Base-by-base conservation (phyloP, 306 rosid species). In the Prunus mongolica region DNA sequence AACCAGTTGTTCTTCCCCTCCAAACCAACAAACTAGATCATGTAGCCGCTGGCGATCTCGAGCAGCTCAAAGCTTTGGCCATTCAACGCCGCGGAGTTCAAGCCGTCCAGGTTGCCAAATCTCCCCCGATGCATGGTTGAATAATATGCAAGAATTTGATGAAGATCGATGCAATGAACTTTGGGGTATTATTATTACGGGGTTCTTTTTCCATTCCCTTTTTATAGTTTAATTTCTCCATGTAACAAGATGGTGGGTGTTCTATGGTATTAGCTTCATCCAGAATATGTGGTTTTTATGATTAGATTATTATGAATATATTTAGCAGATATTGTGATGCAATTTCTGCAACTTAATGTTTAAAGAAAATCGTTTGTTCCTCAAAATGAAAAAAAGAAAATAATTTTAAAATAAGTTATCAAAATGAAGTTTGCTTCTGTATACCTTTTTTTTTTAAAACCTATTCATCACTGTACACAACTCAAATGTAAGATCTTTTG, bases 1-100 rank as follows among this genome's bases (percentile, higher is more conserved):
- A 32, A 71, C n/a, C 76, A 49, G 10, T 20, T 38, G 16, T 11
- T 74, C 78, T 74, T 47, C 28, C 78, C 3, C 57, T 74, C 58
- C 60, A 46, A 28, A 25, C 41, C 8, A 46, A 25, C 27, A 24
- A 22, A 49, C 13, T 28, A 16, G 41, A 28, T 67, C 72, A 32
- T 12, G 68, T 22, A 38, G 44, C 44, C 19, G 28, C 28, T 4
- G n/a, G 10, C 2, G 32, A 61, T n/a, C 45, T 60, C 24, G 57
- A 73, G 2, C 60, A 16, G 11, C 77, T 60, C 57, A 60, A 45
- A 12, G 19, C 46, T 30, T 8, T 55, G n/a, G 64, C 27, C 32
- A 70, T 71, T 61, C 60, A 61, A 46, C 32, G 28, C 69, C 76
- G 25, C 5, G 25, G 67, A 15, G 56, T 24, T 14, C 24, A 60